Base-by-base conservation (phyloP, 495 filamentous ascomycete species). In the Tetracladium marchalianum region DNA sequence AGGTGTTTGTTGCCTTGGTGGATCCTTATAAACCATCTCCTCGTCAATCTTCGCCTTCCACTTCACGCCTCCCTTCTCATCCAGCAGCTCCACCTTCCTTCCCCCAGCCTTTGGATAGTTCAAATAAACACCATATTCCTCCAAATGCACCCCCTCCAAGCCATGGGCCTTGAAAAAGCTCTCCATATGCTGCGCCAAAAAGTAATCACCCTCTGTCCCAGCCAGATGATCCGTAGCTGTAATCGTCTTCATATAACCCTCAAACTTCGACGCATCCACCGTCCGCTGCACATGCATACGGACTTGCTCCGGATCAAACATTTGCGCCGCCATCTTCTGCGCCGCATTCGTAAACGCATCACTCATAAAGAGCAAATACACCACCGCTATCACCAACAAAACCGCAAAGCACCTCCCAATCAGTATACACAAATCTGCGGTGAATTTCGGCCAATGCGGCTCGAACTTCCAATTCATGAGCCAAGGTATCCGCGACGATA, bases 21-120 rank as follows among this genome's bases (percentile, higher is more conserved):
- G 61, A 48, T 76, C 68, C 5, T 70, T 63, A 41, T 75, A 75
- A 0, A 69, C 67, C 11, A 69, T 61, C 22, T 78, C 69, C 65
- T 96, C 92, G 54, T 98, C 90, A 32, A 97, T 66, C 16, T 71
- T 71, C n/a, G 90, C 92, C 52, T 83, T 74, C 90, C 92, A 97
- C 3, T 57, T 66, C 37, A 79, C 56, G 44, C 78, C 71, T 3
- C 85, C 86, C 41, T 85, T 80, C 0, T 56, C 50, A 3, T 67
- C 66, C 39, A 95, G 63, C 43, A 97, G 86, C 39, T 87, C 78
- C 46, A 99, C 81, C 56, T 80, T 78, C 53, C 92, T 70, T 2
- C 88, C 90, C 41, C 72, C 82, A 1, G 66, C 57, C 54, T 75
- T 85, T 7, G 92, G 90, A 53, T 93, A 97, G 64, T 97, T 95